Evolutionary conservation across 2,329 filamentous ascomycete genomes (phyloP).

Genomic region (Escovopsis weberi): DNA sequence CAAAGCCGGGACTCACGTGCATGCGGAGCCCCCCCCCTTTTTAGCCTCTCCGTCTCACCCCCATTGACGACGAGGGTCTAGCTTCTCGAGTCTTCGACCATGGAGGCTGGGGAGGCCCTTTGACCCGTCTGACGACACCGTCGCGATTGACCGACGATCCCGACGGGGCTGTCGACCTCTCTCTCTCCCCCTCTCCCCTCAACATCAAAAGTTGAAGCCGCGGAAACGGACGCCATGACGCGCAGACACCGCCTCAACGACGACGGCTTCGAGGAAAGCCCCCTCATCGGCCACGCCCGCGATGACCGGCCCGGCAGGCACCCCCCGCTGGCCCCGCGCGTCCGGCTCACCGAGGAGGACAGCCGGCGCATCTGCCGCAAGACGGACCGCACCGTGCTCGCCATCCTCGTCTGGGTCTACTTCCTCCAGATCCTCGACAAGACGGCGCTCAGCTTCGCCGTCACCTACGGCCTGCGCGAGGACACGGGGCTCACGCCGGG

Average conservation of each 20-base stretch:
- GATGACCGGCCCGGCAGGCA: constrained; percentile 1
- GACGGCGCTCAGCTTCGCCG: constrained; percentile 39
- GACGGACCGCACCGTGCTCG: constrained; percentile 44
- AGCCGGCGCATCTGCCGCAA: constrained; percentile 38
- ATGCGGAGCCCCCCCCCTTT: no score
- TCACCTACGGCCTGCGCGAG: constrained; percentile 37
- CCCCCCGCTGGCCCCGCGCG: not conserved
- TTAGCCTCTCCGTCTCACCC: no score
- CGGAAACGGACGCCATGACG: not conserved
- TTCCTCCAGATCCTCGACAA: constrained; percentile 47
- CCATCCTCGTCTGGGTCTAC: constrained; percentile 42
- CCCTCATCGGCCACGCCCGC: not conserved
- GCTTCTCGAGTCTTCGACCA: no score
- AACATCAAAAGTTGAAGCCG: no score
- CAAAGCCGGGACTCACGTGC: no score
- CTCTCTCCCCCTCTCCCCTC: no score
- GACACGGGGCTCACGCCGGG: constrained; percentile 36
- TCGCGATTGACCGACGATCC: no score
- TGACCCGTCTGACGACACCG: no score
- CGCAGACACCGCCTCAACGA: not conserved
- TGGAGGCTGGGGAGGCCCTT: no score
- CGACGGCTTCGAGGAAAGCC: not conserved
- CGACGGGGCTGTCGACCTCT: no score
- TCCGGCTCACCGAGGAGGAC: constrained; percentile 9
- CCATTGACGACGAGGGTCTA: no score